Evolutionary conservation across 208 protist species (phyloP).

Genomic region (Leishmania arabica): DNA sequence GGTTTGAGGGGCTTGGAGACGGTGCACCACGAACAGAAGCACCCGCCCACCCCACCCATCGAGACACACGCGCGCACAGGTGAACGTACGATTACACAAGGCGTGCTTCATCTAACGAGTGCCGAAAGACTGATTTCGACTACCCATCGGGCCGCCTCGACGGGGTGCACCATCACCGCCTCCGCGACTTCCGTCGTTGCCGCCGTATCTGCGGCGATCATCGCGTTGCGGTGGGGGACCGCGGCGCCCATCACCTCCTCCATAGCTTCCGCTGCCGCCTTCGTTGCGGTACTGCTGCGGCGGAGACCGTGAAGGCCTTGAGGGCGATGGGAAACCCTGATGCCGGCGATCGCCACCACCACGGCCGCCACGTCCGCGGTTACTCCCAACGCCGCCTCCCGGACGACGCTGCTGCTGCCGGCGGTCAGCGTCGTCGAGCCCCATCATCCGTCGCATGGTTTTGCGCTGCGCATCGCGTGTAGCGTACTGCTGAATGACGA

Average conservation of each 20-base stretch:
- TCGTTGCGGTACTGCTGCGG: slow-evolving; percentile 5
- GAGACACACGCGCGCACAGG: neutral
- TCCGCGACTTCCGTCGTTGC: slow-evolving; percentile 1
- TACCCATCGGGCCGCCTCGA: slow-evolving; percentile 25
- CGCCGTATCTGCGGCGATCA: slow-evolving; percentile 6
- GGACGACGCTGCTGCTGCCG: slow-evolving; percentile 4
- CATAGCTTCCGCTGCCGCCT: slow-evolving; percentile 9
- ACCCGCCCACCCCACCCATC: neutral
- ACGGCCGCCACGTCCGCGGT: slow-evolving; percentile 17
- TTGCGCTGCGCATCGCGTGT: slow-evolving; percentile 52
- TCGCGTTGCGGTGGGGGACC: neutral
- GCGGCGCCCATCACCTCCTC: slow-evolving; percentile 9
- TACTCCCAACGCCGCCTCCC: slow-evolving; percentile 9
- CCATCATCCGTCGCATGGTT: slow-evolving; percentile 82
- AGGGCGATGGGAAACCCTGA: slow-evolving; percentile 3
- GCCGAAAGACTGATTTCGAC: slow-evolving; percentile 22
- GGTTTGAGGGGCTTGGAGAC: neutral
- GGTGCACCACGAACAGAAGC: neutral
- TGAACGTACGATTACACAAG: neutral
- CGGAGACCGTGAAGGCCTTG: neutral
- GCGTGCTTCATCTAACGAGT: slow-evolving; percentile 1
- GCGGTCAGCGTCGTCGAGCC: slow-evolving; percentile 27
- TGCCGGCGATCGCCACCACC: slow-evolving; percentile 7
- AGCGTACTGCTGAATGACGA: slow-evolving; percentile 59
- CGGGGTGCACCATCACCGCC: slow-evolving; percentile 15